Conservation (phyloP, 2,329 filamentous ascomycete genomes). For the Xylaria sp. region DNA sequence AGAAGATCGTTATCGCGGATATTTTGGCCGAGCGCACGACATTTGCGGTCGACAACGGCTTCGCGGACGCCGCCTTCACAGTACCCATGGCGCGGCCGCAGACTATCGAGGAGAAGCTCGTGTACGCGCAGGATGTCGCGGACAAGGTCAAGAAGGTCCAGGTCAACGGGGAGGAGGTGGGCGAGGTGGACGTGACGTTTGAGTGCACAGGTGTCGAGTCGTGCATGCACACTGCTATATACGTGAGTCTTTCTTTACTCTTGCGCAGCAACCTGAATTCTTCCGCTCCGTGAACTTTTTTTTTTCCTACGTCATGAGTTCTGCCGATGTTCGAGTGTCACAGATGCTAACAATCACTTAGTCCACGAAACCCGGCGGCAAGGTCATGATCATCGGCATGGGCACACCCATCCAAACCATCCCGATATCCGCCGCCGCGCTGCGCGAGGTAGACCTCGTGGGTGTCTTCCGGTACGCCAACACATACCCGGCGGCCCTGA, state of each 20-base stretch:
- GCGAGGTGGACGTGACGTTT: slow-evolving; percentile 71
- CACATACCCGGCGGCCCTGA: slow-evolving; percentile 66
- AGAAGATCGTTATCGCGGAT: slow-evolving; percentile 59
- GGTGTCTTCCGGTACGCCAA: slow-evolving; percentile 80
- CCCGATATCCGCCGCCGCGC: slow-evolving; percentile 72
- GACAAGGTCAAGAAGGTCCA: slow-evolving; percentile 47
- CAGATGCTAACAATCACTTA: slow-evolving; percentile 34
- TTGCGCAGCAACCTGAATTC: no score
- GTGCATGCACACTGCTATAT: slow-evolving; percentile 77
- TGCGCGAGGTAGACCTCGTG: slow-evolving; percentile 79
- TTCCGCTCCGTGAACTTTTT: no score
- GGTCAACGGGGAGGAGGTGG: slow-evolving; percentile 51
- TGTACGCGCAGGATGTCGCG: slow-evolving; percentile 57
- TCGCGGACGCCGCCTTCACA: slow-evolving; percentile 58
- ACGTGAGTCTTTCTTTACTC: slow-evolving; percentile 49
- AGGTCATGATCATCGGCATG: slow-evolving; percentile 80
- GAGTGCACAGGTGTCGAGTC: slow-evolving; percentile 82
- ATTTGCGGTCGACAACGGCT: slow-evolving; percentile 62
- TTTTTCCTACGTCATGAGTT: no score
- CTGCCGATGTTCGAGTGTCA: neutral
- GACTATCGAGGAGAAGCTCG: slow-evolving; percentile 59
- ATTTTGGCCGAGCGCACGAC: slow-evolving; percentile 61
- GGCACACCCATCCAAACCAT: slow-evolving; percentile 77
- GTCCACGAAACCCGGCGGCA: slow-evolving; percentile 70
- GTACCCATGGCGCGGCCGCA: slow-evolving; percentile 56